These are phyloP conservation scores for Pichia sp. DNA, from an alignment of 1,139 yeast species.

Conservation along the genomic window DNA sequence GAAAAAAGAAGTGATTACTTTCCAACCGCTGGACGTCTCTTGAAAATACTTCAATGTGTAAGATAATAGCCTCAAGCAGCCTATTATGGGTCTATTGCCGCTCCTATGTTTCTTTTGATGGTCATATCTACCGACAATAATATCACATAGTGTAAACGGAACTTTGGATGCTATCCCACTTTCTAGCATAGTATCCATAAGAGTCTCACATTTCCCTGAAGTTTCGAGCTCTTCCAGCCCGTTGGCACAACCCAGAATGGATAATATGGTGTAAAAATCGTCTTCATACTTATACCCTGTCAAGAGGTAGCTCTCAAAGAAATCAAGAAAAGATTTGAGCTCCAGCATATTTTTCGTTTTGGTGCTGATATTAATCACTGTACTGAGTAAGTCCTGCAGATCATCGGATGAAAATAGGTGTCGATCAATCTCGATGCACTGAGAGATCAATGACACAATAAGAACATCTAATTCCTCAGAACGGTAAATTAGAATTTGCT, in stretches of 20 bases:
- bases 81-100: constrained; percentile 20
- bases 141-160: constrained; percentile 36
- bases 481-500: neutral
- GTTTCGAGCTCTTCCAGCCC: constrained; percentile 35
- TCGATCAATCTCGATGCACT: constrained; percentile 7
- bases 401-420: constrained; percentile 8
- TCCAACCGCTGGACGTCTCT: constrained; percentile 13
- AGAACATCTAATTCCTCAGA: constrained; percentile 13
- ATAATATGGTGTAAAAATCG: constrained; percentile 13
- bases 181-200: constrained; percentile 35
- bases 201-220: constrained; percentile 6
- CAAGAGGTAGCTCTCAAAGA: constrained; percentile 11
- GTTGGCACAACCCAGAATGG: constrained; percentile 41
- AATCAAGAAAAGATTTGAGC: constrained; percentile 33
- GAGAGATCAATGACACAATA: constrained; percentile 10
- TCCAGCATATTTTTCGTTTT: constrained; percentile 9
- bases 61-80: constrained; percentile 22
- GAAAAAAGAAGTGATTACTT: constrained; percentile 18
- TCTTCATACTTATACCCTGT: constrained; percentile 9
- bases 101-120: constrained; percentile 7
- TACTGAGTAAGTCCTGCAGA: constrained; percentile 5
- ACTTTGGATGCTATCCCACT: constrained; percentile 37
- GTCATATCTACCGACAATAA: constrained; percentile 32
- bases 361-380: neutral
- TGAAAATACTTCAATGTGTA: constrained; percentile 18